Base-by-base conservation (phyloP, 1,139 yeast species). In the Candida tropicalis region DNA sequence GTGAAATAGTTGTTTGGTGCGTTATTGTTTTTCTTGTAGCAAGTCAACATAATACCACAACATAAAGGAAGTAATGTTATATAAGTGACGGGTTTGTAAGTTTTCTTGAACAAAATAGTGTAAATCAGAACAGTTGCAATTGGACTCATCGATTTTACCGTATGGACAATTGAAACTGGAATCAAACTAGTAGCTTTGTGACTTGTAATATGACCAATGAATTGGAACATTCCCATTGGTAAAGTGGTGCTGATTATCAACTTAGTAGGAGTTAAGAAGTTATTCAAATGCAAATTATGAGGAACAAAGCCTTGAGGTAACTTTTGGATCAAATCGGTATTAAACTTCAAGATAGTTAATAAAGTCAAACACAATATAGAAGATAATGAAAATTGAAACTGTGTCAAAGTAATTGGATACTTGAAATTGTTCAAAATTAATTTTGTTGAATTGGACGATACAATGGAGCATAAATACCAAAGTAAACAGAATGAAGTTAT, bases 201-300 rank as follows among this genome's bases (percentile, higher is more conserved):
- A 5, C 95, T 81, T 10, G 95, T 81, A 47, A 90, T 80, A 63
- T 91, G 98, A 15, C 98, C 98, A 24, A 84, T 70, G 50, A 91
- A 86, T 67, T 91, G 98, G 65, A 91, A 91, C 46, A 83, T 69
- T 3, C 97, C 98, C 96, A 91, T 87, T 17, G 97, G 97, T 23
- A 88, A 77, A 0, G 95, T 87, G 26, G 93, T 81, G 43, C 70
- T 60, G 16, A 89, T 59, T 32, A 87, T 73, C 41, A 78, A 73
- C 35, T 56, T 48, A 3, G 81, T 73, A 8, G 95, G 87, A 10
- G 69, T 75, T 32, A 79, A 47, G 59, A 81, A 68, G 53, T 66
- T 49, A 57, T 63, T 32, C 16, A 55, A 27, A 27, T 57, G 54
- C 18, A 59, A 44, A 13, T 52, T 44, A 7, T 54, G 50, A 2